A percentile compares a stretch with the other conserved stretches of the same genome.
phyloP scores from a whole-genome alignment of 2,329 filamentous ascomycete genomes.

The Byssoonygena ceratinophila region DNA sequence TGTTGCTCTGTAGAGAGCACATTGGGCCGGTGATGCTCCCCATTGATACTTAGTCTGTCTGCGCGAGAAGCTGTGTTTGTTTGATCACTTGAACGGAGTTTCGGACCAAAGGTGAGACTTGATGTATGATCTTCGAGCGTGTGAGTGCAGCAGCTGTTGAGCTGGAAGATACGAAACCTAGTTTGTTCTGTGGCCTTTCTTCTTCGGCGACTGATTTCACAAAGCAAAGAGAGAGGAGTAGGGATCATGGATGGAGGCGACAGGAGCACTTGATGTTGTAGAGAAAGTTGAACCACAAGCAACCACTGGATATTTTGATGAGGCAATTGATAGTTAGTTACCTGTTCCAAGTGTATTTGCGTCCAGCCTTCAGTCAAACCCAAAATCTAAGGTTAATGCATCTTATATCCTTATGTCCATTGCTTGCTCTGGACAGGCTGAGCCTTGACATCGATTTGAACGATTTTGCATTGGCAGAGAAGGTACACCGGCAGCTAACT shows the following conservation, averaged over 20 bases:
- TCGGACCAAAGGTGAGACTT: background rate
- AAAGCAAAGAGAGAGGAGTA: too few relatives aligned
- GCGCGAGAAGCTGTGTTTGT: slow-evolving; percentile 8
- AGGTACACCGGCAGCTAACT: slow-evolving; percentile 8
- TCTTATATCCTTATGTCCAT: slow-evolving; percentile 6
- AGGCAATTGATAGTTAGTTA: too few relatives aligned
- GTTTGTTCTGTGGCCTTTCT: too few relatives aligned
- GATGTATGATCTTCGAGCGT: background rate
- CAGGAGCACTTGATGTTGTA: too few relatives aligned
- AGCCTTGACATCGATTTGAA: background rate
- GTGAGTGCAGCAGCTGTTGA: too few relatives aligned
- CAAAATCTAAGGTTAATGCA: slow-evolving; percentile 6
- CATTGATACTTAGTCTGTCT: slow-evolving; percentile 1
- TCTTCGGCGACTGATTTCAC: too few relatives aligned
- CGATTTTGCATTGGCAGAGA: slow-evolving; percentile 2
- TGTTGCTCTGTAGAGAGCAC: slow-evolving; percentile 9
- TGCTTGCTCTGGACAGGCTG: slow-evolving; percentile 6
- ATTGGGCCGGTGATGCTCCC: background rate
- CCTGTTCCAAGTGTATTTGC: slow-evolving; percentile 6
- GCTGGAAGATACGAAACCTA: too few relatives aligned
- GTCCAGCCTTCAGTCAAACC: slow-evolving; percentile 2
- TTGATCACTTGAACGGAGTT: background rate
- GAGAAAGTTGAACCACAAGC: too few relatives aligned
- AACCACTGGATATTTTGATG: too few relatives aligned
- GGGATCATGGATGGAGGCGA: too few relatives aligned